Evolutionary conservation across 192 early-diverging fungal genomes (phyloP), one percentile per base, ranked within the genome.

Genomic region (Backusella westeae): DNA sequence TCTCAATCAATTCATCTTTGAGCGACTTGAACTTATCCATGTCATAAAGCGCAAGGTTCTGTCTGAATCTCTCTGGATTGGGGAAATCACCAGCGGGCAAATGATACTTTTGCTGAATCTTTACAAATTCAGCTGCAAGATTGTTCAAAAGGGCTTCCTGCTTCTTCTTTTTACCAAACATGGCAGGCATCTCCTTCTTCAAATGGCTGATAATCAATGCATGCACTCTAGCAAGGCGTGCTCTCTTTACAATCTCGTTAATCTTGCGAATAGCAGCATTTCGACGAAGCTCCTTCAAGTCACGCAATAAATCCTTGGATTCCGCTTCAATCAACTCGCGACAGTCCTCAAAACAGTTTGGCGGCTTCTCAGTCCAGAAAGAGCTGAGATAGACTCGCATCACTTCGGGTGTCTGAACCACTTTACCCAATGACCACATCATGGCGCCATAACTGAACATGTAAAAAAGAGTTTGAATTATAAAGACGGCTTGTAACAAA

Each of bases 351-450:
- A 89, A 88, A 23, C 86, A 79, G 73, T 90, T 88, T 65, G 86
- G 84, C 6, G 90, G 87, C 10, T 88, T 87, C 73, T 89, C 83
- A 26, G 89, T 84, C 94, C 94, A 94, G 81, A 95, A 93, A 34
- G 89, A 91, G 17, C 90, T 87, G 73, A 91, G 66, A 81, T 90
- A 95, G 46, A 96, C 94, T n/a, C 93, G 88, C 80, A 90, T 87
- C 17, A 95, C 94, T 79, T 96, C 94, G 32, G 94, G 94, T 2
- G 92, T 93, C 42, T 91, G 87, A 5, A 96, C 87, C 7, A 95
- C 93, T 77, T 93, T 93, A 63, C 94, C 94, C 34, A 96, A 87
- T n/a, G 92, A 92, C 93, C 93, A 96, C 94, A 96, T 96, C 79
- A 96, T 81, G 34, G 94, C 94, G 34, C 94, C 94, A 76, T 95